Percentiles rank a stretch among this genome's conserved stretches.
phyloP scores from a whole-genome alignment of 441 rosid species.

The Pelargonium australe region DNA sequence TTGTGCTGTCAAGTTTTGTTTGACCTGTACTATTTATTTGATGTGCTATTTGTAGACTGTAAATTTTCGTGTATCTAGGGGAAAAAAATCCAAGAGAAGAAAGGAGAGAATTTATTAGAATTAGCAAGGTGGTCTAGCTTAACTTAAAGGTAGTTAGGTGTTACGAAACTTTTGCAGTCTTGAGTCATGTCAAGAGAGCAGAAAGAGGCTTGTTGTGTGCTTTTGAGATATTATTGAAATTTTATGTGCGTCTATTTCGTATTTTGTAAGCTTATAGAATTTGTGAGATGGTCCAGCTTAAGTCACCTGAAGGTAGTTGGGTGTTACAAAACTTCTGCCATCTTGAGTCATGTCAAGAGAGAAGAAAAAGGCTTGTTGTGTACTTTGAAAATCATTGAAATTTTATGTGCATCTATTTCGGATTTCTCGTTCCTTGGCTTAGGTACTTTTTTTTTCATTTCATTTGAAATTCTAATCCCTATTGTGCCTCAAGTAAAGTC shows the following conservation, averaged over 20 bases:
- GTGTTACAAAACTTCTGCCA: too few species aligned
- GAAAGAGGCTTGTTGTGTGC: slow-evolving; percentile 5
- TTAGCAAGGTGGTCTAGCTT: not conserved
- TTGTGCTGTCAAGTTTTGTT: slow-evolving; percentile 5
- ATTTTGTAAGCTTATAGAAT: not conserved
- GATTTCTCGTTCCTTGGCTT: too few species aligned
- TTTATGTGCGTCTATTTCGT: not conserved
- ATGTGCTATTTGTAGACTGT: slow-evolving; percentile 7
- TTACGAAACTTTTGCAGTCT: not conserved
- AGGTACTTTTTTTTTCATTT: too few species aligned
- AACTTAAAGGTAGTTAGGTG: not conserved
- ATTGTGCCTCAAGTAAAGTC: too few species aligned
- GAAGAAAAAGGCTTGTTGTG: too few species aligned
- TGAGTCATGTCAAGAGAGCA: not conserved
- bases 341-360: too few species aligned
- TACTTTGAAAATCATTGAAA: too few species aligned
- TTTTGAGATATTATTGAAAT: not conserved
- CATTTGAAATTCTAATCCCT: too few species aligned
- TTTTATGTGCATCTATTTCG: too few species aligned
- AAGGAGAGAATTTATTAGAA: not conserved
- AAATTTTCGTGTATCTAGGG: not conserved
- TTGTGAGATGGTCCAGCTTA: too few species aligned
- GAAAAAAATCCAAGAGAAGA: not conserved
- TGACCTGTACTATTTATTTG: slow-evolving; percentile 18
- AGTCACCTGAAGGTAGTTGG: too few species aligned